Conservation (phyloP, 495 filamentous ascomycete genomes). For the Aspergillus wentii region DNA sequence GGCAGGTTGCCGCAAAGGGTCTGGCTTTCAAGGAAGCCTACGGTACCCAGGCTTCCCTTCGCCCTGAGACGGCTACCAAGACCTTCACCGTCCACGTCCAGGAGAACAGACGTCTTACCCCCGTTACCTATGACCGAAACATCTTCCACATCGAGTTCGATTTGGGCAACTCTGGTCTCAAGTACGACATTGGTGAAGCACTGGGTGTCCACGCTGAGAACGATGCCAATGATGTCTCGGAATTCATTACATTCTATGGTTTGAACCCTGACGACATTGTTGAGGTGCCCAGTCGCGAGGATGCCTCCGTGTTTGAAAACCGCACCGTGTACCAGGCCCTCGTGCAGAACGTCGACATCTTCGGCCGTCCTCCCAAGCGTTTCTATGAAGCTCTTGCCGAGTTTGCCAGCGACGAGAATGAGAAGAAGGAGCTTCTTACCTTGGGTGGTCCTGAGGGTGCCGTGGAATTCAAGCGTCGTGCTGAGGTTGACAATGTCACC, state of each 20-base stretch:
- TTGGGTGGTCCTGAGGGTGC: slow-evolving; percentile 79
- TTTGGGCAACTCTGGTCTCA: slow-evolving; percentile 81
- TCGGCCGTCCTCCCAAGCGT: slow-evolving; percentile 91
- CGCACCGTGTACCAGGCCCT: slow-evolving; percentile 92
- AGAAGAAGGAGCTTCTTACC: slow-evolving; percentile 73
- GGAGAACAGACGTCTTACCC: slow-evolving; percentile 91
- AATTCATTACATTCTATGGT: slow-evolving; percentile 87
- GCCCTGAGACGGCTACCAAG: slow-evolving; percentile 81
- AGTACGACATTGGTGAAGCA: slow-evolving; percentile 96
- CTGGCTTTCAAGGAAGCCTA: slow-evolving; percentile 95
- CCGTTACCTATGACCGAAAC: slow-evolving; percentile 86
- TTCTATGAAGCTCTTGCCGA: slow-evolving; percentile 93
- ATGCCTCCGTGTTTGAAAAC: slow-evolving; percentile 70
- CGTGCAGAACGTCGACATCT: slow-evolving; percentile 92
- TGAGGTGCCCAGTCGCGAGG: slow-evolving; percentile 84
- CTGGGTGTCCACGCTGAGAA: slow-evolving; percentile 96
- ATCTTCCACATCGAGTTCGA: slow-evolving; percentile 99
- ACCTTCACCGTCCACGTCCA: slow-evolving; percentile 85
- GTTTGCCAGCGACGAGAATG: slow-evolving; percentile 74
- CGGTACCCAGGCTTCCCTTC: slow-evolving; percentile 62
- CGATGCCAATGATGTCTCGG: slow-evolving; percentile 66
- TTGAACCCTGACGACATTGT: slow-evolving; percentile 78
- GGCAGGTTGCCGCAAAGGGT: slow-evolving; percentile 79
- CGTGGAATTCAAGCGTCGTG: slow-evolving; percentile 89
- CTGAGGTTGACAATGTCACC: slow-evolving; percentile 89